phyloP scores from a whole-genome alignment of 2,329 filamentous ascomycete species.

The Chrysoporthe austroafricana region DNA sequence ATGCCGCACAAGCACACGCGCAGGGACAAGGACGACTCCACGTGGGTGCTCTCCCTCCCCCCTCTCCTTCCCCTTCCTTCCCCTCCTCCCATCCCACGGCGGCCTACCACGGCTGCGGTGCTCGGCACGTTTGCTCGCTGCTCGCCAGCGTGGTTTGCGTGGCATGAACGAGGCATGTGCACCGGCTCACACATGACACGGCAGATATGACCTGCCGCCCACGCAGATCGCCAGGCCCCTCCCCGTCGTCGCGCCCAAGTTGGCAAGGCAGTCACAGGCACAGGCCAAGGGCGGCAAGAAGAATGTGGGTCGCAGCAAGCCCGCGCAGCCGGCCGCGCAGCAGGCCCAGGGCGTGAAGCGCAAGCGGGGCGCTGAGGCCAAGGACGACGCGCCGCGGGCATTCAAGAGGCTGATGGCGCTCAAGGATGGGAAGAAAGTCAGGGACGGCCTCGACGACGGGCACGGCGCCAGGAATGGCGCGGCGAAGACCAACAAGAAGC shows the following conservation, averaged over 20 bases:
- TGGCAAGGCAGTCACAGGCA: slow-evolving; percentile 9
- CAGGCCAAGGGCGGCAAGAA: slow-evolving; percentile 27
- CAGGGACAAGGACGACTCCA: slow-evolving; percentile 57
- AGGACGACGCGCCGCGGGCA: slow-evolving; percentile 84
- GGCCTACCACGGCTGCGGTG: slow-evolving; percentile 6
- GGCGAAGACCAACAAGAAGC: slow-evolving; percentile 33
- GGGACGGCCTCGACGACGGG: slow-evolving; percentile 75
- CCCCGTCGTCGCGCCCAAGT: slow-evolving; percentile 45
- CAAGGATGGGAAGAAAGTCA: slow-evolving; percentile 62
- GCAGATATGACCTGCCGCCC: slow-evolving; percentile 52
- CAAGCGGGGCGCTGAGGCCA: slow-evolving; percentile 49
- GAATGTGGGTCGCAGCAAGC: slow-evolving; percentile 47
- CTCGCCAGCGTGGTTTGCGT: too few species aligned
- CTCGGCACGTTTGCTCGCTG: neutral
- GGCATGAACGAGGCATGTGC: neutral
- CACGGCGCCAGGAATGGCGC: slow-evolving; percentile 32
- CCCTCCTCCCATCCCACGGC: neutral
- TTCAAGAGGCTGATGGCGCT: slow-evolving; percentile 86
- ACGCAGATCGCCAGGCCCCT: slow-evolving; percentile 54
- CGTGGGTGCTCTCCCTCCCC: slow-evolving; percentile 43
- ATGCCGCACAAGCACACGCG: slow-evolving; percentile 92
- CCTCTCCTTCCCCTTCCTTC: slow-evolving; percentile 9
- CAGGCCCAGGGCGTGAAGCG: slow-evolving; percentile 50
- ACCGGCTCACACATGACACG: slow-evolving; percentile 36
- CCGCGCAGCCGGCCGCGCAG: slow-evolving; percentile 33